Base-by-base conservation (phyloP, 129 eudicot species). In the Escallonia herrerae region DNA sequence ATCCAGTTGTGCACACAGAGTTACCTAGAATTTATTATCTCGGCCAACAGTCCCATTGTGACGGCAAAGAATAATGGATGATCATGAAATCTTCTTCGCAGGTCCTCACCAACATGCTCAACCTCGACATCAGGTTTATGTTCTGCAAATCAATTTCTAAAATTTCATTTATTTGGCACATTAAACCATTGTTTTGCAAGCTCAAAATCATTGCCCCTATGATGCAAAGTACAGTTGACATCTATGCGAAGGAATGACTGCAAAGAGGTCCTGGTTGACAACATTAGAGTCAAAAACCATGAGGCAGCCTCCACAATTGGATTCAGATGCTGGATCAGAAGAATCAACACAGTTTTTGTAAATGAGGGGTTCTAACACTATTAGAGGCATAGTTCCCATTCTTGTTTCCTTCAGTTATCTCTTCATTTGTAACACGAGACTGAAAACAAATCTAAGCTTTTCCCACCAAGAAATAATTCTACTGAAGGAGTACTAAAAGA, bases 11-110 rank as follows among this genome's bases (percentile, higher is more conserved):
- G 13, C 58, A 53, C 1, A 53, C 14, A 53, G 58, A 53, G 66
- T 42, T 79, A 88, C 98, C 98, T 93, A 39, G 98, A 93, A 67
- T 93, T 93, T 46, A 93, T 86, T 44, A 93, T 82, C 82, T 93
- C 98, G 13, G 96, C 96, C 80, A 93, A 86, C 60, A 93, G 75
- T 54, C 96, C 90, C 78, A 93, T 74, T 46, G 98, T 71, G 63
- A 93, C 81, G 66, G 95, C 98, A 76, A 93, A 93, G 78, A 79
- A 93, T 15, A 93, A 72, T 15, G 98, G 95, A 76, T 93, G 98
- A 62, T 60, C 64, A 40, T 80, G 85, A 51, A 85, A 70, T 76
- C 70, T 75, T 57, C 75, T 80, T 64, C 66, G 86, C 74, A 76
- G 52, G 71, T 83, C 60, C 48, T 49, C 63, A 60, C 44, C 74